phyloP scores from a whole-genome alignment of 1,284 basidiomycete genomes.

The Exobasidium rhododendri region DNA sequence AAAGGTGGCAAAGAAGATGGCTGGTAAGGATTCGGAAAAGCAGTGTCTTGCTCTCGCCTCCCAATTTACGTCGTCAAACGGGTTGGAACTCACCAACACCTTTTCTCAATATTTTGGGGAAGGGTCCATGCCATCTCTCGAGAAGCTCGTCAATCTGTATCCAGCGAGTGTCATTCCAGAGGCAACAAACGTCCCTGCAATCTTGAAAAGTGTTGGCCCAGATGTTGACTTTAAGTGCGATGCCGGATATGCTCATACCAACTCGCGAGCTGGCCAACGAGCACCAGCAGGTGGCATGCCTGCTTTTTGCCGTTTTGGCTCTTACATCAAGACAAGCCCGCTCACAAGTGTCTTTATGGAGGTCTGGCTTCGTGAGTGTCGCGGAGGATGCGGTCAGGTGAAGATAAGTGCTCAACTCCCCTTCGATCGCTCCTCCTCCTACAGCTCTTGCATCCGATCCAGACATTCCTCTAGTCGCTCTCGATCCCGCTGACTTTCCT shows the following conservation, averaged over 20 bases:
- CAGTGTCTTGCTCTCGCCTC: constrained; percentile 9
- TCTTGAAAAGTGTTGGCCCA: constrained; percentile 22
- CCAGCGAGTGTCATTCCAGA: constrained; percentile 15
- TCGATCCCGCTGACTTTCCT: constrained; percentile 22
- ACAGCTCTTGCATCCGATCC: constrained; percentile 10
- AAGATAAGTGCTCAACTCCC: too few species aligned
- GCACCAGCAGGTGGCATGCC: constrained; percentile 25
- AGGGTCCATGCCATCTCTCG: constrained; percentile 23
- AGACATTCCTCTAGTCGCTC: constrained; percentile 11
- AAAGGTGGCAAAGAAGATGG: not conserved
- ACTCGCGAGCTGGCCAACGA: not conserved
- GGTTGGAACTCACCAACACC: constrained; percentile 8
- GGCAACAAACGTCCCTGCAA: not conserved
- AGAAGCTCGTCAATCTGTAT: constrained; percentile 18
- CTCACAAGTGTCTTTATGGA: constrained; percentile 21
- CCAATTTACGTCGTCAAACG: constrained; percentile 1
- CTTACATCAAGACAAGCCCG: constrained; percentile 14
- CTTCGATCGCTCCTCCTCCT: too few species aligned
- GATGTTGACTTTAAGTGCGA: constrained; percentile 23
- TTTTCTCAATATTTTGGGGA: constrained; percentile 22
- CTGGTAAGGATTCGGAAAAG: constrained; percentile 11
- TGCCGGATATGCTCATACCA: constrained; percentile 15
- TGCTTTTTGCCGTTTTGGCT: constrained; percentile 27
- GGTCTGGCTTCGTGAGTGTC: constrained; percentile 22
- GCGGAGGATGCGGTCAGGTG: too few species aligned